Evolutionary conservation across 2,329 filamentous ascomycete genomes (phyloP).

Genomic region (Clonostachys solani): DNA sequence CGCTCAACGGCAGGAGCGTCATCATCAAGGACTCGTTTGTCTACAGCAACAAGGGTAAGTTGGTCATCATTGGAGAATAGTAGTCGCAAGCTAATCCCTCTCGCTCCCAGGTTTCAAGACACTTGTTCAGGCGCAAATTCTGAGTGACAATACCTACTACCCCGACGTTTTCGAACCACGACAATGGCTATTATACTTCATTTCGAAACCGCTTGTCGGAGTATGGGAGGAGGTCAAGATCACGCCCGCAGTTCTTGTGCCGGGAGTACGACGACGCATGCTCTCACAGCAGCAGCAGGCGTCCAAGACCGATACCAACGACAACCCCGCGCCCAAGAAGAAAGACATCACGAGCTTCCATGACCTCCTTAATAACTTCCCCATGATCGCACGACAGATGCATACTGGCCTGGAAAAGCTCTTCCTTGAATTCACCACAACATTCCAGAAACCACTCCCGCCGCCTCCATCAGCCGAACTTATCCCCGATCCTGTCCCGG

Average conservation of each 20-base stretch:
- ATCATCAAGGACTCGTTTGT: conserved; percentile 91
- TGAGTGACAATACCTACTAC: conserved; percentile 83
- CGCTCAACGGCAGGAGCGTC: conserved; percentile 86
- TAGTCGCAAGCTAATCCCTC: conserved; percentile 1
- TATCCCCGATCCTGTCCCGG: conserved; percentile 54
- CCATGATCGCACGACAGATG: conserved; percentile 95
- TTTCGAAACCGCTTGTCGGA: conserved; percentile 83
- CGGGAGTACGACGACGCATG: conserved; percentile 31
- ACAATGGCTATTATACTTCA: conserved; percentile 96
- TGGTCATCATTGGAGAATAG: background rate
- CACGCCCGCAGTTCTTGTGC: conserved; percentile 56
- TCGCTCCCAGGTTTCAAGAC: conserved; percentile 74
- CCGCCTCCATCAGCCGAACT: conserved; percentile 61
- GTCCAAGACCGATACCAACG: conserved; percentile 29
- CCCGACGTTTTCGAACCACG: conserved; percentile 83
- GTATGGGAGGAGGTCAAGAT: conserved; percentile 74
- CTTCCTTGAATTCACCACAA: conserved; percentile 82
- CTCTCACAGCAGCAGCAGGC: conserved; percentile 28
- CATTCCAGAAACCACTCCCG: conserved; percentile 81
- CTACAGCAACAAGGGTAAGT: conserved; percentile 90
- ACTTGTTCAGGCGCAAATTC: conserved; percentile 81
- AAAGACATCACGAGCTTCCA: conserved; percentile 90
- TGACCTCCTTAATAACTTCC: conserved; percentile 86
- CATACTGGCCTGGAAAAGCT: conserved; percentile 84
- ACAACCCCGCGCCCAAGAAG: conserved; percentile 51